These are phyloP conservation scores for Spinellus fusiger DNA, from an alignment of 192 early-diverging fungal genomes.

Conservation along the genomic window DNA sequence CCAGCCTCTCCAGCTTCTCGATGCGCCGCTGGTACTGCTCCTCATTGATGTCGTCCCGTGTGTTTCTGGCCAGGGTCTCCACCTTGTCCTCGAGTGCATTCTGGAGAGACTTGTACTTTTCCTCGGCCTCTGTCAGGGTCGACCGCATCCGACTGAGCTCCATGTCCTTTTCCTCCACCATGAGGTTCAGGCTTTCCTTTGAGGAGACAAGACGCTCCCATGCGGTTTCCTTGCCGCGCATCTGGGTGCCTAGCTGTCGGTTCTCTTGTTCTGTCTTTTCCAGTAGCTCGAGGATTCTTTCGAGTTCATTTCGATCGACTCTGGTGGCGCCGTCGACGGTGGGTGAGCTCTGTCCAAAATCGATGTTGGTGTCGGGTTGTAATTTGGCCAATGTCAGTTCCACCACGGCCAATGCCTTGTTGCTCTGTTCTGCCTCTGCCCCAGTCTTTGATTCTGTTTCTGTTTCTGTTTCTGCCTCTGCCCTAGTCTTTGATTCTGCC, in stretches of 20 bases:
- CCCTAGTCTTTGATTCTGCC: too few relatives aligned
- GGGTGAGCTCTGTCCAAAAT: neutral
- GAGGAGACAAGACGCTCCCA: conserved; percentile 18
- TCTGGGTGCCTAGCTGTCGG: neutral
- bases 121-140: neutral
- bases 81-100: neutral
- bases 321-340: neutral
- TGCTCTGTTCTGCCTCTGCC: too few relatives aligned
- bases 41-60: conserved; percentile 2
- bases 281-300: conserved; percentile 12
- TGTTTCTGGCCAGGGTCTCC: conserved; percentile 4
- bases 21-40: conserved; percentile 9
- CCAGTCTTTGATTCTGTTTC: too few relatives aligned
- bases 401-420: too few relatives aligned
- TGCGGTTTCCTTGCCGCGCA: conserved; percentile 16
- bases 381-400: neutral
- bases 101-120: neutral
- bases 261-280: conserved; percentile 15
- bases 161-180: conserved; percentile 12
- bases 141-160: neutral
- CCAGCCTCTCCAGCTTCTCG: conserved; percentile 6
- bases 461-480: too few relatives aligned
- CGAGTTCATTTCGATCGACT: neutral
- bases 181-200: conserved; percentile 11
- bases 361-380: neutral